phyloP scores from a whole-genome alignment of 2,329 filamentous ascomycete genomes.

The Colletotrichum eremochloae region DNA sequence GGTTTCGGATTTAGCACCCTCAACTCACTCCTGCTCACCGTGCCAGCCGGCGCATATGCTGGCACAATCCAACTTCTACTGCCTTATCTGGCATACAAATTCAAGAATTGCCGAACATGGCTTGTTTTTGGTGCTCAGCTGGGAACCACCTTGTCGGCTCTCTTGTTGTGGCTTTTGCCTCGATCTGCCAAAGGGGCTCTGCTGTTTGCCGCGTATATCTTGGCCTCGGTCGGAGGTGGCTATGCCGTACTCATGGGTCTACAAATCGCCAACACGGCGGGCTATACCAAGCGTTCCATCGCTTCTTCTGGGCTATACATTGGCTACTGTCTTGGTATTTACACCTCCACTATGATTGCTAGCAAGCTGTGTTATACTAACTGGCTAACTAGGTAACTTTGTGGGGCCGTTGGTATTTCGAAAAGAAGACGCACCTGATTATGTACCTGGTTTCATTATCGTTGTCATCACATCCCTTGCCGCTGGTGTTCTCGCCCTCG shows the following conservation, averaged over 20 bases:
- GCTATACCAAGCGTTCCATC: constrained; percentile 64
- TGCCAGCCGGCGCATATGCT: constrained; percentile 55
- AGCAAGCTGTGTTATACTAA: background rate
- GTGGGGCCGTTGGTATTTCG: constrained; percentile 51
- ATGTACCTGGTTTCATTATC: constrained; percentile 49
- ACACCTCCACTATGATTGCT: constrained; percentile 38
- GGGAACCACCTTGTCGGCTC: constrained; percentile 56
- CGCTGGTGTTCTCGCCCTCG: constrained; percentile 53
- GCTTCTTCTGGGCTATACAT: constrained; percentile 63
- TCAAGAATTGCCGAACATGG: constrained; percentile 51
- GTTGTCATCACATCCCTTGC: constrained; percentile 52
- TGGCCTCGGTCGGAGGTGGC: constrained; percentile 58
- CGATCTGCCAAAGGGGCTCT: constrained; percentile 56
- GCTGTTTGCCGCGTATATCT: constrained; percentile 63
- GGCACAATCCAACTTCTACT: constrained; percentile 47
- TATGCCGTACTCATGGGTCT: constrained; percentile 66
- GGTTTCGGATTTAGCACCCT: constrained; percentile 59
- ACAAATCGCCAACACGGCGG: constrained; percentile 64
- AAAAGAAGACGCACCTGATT: constrained; percentile 52
- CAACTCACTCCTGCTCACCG: constrained; percentile 57
- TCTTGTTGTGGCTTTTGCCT: constrained; percentile 60
- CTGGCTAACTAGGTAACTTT: background rate
- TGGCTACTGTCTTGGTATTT: constrained; percentile 61
- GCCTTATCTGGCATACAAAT: constrained; percentile 57
- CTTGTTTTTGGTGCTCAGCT: constrained; percentile 56